Evolutionary conservation across 208 protist genomes (phyloP).

Genomic region (Trichomonas vaginalis): DNA sequence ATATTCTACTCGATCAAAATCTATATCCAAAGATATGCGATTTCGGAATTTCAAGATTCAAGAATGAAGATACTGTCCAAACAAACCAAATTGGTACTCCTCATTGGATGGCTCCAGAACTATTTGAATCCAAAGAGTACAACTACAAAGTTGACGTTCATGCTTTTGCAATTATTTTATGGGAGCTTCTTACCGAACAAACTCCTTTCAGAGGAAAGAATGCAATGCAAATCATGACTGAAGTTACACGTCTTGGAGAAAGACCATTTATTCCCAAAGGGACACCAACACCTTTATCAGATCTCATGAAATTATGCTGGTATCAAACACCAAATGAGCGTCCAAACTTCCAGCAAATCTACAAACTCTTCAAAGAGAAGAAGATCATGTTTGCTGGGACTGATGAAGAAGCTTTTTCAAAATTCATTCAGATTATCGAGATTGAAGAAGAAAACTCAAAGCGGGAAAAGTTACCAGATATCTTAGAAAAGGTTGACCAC

Average conservation of each 20-base stretch:
- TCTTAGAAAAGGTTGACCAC: background rate
- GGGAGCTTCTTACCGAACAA: background rate
- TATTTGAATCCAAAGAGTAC: background rate
- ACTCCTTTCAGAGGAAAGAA: background rate
- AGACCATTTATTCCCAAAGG: background rate
- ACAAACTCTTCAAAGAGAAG: background rate
- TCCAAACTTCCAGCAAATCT: background rate
- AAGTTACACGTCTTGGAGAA: background rate
- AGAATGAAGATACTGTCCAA: background rate
- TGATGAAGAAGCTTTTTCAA: background rate
- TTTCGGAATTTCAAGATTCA: background rate
- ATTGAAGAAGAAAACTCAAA: background rate
- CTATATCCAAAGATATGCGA: background rate
- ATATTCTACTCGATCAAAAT: conserved; percentile 13
- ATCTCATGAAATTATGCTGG: background rate
- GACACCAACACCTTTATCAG: background rate
- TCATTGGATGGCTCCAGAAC: conserved; percentile 21
- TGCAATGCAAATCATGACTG: background rate
- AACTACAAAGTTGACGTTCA: background rate
- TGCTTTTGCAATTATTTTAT: background rate
- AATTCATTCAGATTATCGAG: background rate
- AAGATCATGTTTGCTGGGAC: background rate
- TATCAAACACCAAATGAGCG: background rate
- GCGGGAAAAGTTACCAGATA: background rate
- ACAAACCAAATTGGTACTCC: background rate